Evolutionary conservation across 2,329 filamentous ascomycete genomes (phyloP).

Genomic region (Moelleriella libera): DNA sequence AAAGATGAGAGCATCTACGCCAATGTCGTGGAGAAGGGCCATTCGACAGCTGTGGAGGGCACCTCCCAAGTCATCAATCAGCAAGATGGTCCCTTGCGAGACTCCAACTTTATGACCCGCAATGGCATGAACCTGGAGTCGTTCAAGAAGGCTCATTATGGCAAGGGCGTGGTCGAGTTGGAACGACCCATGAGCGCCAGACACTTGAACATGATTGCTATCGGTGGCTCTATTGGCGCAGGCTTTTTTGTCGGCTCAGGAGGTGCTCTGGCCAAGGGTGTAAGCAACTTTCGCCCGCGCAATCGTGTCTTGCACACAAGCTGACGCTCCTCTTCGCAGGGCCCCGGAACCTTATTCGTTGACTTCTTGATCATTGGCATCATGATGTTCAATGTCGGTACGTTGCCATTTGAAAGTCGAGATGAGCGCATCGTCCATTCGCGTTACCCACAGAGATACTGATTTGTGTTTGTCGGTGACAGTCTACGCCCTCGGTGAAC

Average conservation of each 20-base stretch:
- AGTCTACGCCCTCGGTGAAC: constrained; percentile 43
- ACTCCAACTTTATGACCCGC: constrained; percentile 19
- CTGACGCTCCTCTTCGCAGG: constrained; percentile 1
- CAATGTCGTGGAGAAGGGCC: constrained; percentile 9
- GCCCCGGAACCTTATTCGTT: constrained; percentile 3
- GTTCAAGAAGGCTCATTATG: constrained; percentile 22
- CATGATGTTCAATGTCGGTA: constrained; percentile 7
- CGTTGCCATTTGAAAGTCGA: constrained; percentile 8
- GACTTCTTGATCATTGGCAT: constrained; percentile 5
- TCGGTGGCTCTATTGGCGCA: constrained; percentile 46
- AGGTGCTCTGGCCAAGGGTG: constrained; percentile 34
- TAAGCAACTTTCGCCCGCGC: constrained; percentile 27
- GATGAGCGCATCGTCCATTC: neutral
- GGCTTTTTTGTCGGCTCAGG: constrained; percentile 50
- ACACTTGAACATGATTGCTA: constrained; percentile 48
- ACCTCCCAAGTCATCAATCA: constrained; percentile 7
- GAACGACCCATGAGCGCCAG: constrained; percentile 34
- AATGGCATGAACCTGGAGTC: constrained; percentile 23
- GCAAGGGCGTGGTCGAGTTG: constrained; percentile 18
- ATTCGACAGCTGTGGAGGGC: constrained; percentile 5
- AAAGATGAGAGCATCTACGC: constrained; percentile 6
- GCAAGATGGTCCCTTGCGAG: constrained; percentile 7
- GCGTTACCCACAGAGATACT: neutral
- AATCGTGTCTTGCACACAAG: constrained; percentile 13
- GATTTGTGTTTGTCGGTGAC: neutral